Evolutionary conservation across 148 eudicot species (phyloP).

Genomic region (Suaeda aralocaspica): DNA sequence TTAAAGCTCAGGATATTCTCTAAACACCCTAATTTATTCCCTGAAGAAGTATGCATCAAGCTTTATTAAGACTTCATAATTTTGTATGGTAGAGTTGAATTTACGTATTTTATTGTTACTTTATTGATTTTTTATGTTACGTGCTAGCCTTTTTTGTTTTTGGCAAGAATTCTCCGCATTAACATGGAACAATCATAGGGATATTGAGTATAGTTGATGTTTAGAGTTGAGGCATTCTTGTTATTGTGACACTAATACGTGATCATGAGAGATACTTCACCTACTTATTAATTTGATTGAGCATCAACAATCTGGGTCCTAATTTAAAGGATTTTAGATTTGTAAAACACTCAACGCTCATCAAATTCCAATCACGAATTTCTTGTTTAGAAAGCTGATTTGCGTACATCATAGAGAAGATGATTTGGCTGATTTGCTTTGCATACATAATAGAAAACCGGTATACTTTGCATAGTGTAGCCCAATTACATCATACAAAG

Average conservation of each 20-base stretch:
- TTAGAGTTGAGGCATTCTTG: neutral
- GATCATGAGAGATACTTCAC: neutral
- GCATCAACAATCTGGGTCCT: neutral
- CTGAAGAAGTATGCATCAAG: slow-evolving; percentile 60
- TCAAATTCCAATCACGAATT: no score
- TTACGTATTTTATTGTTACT: neutral
- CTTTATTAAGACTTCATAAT: neutral
- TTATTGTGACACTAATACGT: neutral
- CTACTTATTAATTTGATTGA: neutral
- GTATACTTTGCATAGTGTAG: neutral
- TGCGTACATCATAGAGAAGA: no score
- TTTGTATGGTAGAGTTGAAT: neutral
- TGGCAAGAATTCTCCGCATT: neutral
- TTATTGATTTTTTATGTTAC: neutral
- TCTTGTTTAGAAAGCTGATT: no score
- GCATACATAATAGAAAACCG: no score
- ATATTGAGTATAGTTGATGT: neutral
- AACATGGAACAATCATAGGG: neutral
- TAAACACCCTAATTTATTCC: slow-evolving; percentile 84
- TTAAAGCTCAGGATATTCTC: slow-evolving; percentile 80
- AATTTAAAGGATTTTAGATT: neutral
- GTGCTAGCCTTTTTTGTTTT: neutral
- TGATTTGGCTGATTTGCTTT: no score
- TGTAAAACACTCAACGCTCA: slow-evolving; percentile 1
- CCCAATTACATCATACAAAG: neutral